Percentiles rank a stretch among this genome's conserved stretches.
Evolutionary conservation across 169 alveolate genomes (phyloP).

Genomic region (Plasmodium relictum): DNA sequence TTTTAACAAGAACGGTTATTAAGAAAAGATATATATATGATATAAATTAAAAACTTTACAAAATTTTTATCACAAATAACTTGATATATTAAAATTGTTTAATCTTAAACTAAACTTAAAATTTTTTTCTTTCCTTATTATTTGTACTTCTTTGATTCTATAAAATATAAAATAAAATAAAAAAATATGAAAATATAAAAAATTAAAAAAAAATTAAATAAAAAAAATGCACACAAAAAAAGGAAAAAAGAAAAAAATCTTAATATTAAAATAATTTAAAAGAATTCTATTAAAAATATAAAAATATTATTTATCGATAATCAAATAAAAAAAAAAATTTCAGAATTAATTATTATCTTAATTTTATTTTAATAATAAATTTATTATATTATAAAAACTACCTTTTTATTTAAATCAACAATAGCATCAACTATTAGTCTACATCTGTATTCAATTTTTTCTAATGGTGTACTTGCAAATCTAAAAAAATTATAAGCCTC

Average conservation of each 20-base stretch:
- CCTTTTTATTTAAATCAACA: slow-evolving; percentile 13
- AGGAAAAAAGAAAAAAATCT: no score
- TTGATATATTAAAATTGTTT: neutral
- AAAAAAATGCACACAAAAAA: no score
- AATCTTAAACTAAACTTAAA: neutral
- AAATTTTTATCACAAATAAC: neutral
- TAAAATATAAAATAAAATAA: neutral
- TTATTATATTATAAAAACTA: neutral
- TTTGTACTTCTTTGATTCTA: slow-evolving; percentile 14
- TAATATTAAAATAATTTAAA: neutral
- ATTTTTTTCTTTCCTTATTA: slow-evolving; percentile 29
- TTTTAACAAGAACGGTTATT: slow-evolving; percentile 5
- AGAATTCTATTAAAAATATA: no score
- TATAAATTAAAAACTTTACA: neutral
- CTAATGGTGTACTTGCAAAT: slow-evolving; percentile 62
- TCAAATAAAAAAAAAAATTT: no score
- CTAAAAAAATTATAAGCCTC: slow-evolving; percentile 62
- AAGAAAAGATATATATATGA: neutral
- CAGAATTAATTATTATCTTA: no score
- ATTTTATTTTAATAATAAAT: no score
- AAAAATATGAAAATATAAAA: neutral
- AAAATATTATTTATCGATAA: no score
- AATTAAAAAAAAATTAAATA: neutral
- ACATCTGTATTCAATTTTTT: slow-evolving; percentile 57
- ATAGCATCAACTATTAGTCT: slow-evolving; percentile 58